Conservation (phyloP, 1,284 basidiomycete genomes). For the Stereum hirsutum region DNA sequence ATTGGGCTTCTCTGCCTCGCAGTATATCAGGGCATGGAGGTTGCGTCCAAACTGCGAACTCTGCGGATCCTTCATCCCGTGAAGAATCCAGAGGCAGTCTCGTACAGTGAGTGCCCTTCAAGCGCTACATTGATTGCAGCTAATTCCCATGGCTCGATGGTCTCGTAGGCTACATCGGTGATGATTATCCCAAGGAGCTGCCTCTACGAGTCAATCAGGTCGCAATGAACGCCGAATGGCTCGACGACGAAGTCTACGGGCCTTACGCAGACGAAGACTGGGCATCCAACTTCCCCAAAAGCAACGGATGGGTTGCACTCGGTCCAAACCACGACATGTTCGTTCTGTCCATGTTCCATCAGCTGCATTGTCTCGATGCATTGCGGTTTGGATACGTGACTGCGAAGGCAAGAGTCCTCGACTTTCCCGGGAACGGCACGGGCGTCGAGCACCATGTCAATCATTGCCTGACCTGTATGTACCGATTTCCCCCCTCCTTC, state of each 20-base stretch:
- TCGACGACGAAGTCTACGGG: conserved; percentile 2
- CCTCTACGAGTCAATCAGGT: background rate
- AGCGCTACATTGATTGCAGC: too few relatives aligned
- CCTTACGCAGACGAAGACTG: background rate
- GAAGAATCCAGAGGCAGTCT: too few relatives aligned
- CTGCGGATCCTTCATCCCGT: too few relatives aligned
- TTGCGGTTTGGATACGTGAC: too few relatives aligned
- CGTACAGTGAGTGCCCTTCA: too few relatives aligned
- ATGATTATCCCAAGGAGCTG: background rate
- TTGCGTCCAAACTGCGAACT: too few relatives aligned
- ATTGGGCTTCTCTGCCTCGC: too few relatives aligned
- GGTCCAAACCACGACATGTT: conserved; percentile 1
- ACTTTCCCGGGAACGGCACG: background rate
- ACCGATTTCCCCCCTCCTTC: too few relatives aligned
- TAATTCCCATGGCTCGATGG: too few relatives aligned
- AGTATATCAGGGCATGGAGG: too few relatives aligned
- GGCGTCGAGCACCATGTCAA: background rate
- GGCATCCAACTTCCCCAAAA: background rate
- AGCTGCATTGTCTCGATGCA: conserved; percentile 8
- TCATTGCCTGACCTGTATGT: background rate
- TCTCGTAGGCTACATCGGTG: background rate
- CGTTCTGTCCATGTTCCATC: conserved; percentile 7
- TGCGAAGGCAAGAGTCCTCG: background rate
- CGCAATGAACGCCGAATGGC: conserved; percentile 1
- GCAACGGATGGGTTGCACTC: background rate